Conservation (phyloP, 2,329 filamentous ascomycete species). For the Aureobasidium sp. region DNA sequence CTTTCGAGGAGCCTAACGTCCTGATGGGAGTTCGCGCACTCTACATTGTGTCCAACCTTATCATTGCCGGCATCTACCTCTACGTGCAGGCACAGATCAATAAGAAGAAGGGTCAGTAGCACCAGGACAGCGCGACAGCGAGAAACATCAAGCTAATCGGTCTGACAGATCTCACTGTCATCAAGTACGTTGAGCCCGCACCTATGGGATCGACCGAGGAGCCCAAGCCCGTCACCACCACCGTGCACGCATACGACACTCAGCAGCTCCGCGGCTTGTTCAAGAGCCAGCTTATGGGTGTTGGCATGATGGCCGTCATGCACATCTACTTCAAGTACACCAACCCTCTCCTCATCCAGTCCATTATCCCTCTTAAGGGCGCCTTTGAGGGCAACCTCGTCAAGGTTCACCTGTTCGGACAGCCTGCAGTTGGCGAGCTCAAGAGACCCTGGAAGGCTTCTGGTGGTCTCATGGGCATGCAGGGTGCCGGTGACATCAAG, state of each 20-base stretch:
- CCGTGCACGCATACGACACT: constrained; percentile 89
- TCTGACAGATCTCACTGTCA: constrained; percentile 75
- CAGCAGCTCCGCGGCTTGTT: constrained; percentile 76
- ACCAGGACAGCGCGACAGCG: neutral
- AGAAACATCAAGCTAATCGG: constrained; percentile 4
- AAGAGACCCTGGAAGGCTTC: constrained; percentile 91
- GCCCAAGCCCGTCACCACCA: constrained; percentile 93
- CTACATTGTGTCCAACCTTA: constrained; percentile 65
- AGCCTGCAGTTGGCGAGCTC: constrained; percentile 80
- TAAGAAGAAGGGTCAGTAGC: constrained; percentile 80
- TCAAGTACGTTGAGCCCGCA: constrained; percentile 97
- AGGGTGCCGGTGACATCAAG: constrained; percentile 63
- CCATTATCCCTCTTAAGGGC: constrained; percentile 94
- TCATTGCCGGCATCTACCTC: constrained; percentile 78
- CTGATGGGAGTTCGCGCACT: constrained; percentile 56
- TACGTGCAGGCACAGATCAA: constrained; percentile 82
- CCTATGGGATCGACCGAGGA: constrained; percentile 91
- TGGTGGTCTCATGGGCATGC: constrained; percentile 71
- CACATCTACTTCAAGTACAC: constrained; percentile 99
- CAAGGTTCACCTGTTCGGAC: constrained; percentile 89
- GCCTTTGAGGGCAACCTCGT: constrained; percentile 91
- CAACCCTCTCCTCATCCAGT: constrained; percentile 97
- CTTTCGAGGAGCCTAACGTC: constrained; percentile 79
- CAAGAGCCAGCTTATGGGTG: constrained; percentile 88
- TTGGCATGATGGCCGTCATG: constrained; percentile 98